These are phyloP conservation scores for Garcia nutans DNA, from an alignment of 345 rosid species.

Conservation along the genomic window DNA sequence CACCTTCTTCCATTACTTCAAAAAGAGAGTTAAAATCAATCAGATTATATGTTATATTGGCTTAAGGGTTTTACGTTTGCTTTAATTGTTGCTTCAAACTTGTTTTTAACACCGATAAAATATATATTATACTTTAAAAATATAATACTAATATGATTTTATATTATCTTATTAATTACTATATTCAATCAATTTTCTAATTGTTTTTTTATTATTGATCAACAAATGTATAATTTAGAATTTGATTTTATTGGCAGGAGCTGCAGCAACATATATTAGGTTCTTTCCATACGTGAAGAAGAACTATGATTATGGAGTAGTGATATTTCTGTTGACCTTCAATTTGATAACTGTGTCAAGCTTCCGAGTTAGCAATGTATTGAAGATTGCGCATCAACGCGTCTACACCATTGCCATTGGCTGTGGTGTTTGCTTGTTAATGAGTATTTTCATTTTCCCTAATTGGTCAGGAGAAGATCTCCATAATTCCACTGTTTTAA, in stretches of 20 bases:
- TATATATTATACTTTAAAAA: too few relatives aligned
- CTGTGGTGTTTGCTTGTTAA: slow-evolving; percentile 72
- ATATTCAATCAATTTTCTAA: too few relatives aligned
- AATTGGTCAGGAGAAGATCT: slow-evolving; percentile 91
- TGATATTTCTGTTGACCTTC: slow-evolving; percentile 83
- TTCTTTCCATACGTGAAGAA: slow-evolving; percentile 80
- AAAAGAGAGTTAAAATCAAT: too few relatives aligned
- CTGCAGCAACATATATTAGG: slow-evolving; percentile 66
- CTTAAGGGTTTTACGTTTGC: too few relatives aligned
- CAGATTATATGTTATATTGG: too few relatives aligned
- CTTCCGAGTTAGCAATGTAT: slow-evolving; percentile 56
- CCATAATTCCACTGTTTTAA: slow-evolving; percentile 60
- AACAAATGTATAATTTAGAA: not conserved
- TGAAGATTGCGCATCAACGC: slow-evolving; percentile 64
- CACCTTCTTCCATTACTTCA: too few relatives aligned
- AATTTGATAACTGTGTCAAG: slow-evolving; percentile 81
- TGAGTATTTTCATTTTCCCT: slow-evolving; percentile 68
- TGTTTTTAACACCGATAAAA: too few relatives aligned
- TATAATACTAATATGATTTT: too few relatives aligned
- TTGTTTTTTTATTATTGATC: too few relatives aligned
- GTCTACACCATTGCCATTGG: slow-evolving; percentile 71
- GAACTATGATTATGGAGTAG: slow-evolving; percentile 84
- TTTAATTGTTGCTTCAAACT: too few relatives aligned
- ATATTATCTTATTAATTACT: too few relatives aligned
- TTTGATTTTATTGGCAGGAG: slow-evolving; percentile 41